phyloP scores from a whole-genome alignment of 805 yeast genomes.

The Saccharomycopsis sp. region DNA sequence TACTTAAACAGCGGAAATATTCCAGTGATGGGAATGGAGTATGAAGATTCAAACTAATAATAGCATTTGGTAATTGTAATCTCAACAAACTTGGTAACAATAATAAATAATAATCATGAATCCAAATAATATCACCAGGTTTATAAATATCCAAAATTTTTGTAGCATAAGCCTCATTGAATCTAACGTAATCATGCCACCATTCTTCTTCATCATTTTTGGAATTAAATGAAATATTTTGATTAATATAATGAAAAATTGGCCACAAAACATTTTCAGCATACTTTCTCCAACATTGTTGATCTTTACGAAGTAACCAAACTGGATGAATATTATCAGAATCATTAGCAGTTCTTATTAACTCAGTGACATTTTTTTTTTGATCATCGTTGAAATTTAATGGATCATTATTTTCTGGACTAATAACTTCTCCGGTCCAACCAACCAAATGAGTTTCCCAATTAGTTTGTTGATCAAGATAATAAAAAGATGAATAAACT shows the following conservation, averaged over 20 bases:
- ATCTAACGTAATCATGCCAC: constrained; percentile 82
- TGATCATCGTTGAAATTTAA: constrained; percentile 47
- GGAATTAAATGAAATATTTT: constrained; percentile 36
- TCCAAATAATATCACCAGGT: constrained; percentile 88
- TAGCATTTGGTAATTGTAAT: constrained; percentile 62
- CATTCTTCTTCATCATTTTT: constrained; percentile 47
- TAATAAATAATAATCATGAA: constrained; percentile 81
- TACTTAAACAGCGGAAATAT: constrained; percentile 81
- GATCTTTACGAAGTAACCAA: constrained; percentile 76
- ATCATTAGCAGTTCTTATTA: constrained; percentile 36
- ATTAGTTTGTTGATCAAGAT: constrained; percentile 49
- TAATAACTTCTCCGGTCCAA: constrained; percentile 84
- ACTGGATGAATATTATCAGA: constrained; percentile 66
- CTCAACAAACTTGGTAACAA: constrained; percentile 76
- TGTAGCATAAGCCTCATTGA: constrained; percentile 84
- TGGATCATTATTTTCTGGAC: constrained; percentile 6
- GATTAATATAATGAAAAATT: constrained; percentile 84
- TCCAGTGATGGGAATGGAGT: constrained; percentile 95
- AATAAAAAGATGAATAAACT: constrained; percentile 61
- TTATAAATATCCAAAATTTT: constrained; percentile 61
- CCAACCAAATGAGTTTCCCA: constrained; percentile 88
- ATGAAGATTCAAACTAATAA: constrained; percentile 72
- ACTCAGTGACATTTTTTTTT: constrained; percentile 37
- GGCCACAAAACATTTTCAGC: constrained; percentile 94
- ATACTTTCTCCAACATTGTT: constrained; percentile 74